Percentiles rank a stretch among this genome's conserved stretches.
phyloP scores from a whole-genome alignment of 2,329 filamentous ascomycete species.

The Thielaviopsis populi region DNA sequence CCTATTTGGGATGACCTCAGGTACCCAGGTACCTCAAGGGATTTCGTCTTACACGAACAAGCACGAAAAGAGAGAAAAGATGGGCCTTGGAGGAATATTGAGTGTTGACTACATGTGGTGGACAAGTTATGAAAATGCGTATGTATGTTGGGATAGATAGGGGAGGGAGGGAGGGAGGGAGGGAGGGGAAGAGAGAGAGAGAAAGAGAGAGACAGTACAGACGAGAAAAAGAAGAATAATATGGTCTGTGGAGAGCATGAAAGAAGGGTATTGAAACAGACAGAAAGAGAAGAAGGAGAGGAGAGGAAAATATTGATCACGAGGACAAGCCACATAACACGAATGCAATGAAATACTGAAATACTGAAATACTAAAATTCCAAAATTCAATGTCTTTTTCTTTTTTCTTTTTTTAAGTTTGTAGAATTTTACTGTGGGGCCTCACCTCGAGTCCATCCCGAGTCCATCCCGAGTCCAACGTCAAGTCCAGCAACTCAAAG shows the following conservation, averaged over 20 bases:
- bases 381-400: no score
- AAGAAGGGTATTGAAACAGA: neutral
- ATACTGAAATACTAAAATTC: no score
- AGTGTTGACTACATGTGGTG: neutral
- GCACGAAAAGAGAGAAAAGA: neutral
- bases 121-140: neutral
- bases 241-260: neutral
- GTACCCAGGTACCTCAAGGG: neutral
- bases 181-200: neutral
- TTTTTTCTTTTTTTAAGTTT: no score
- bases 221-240: no score
- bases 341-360: no score
- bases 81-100: neutral
- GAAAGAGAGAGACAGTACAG: neutral
- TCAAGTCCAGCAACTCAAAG: neutral
- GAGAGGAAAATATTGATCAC: neutral
- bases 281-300: neutral
- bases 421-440: no score
- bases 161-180: neutral
- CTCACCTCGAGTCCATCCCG: no score
- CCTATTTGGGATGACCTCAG: neutral
- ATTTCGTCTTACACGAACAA: slow-evolving; percentile 3
- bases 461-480: neutral
- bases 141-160: no score
- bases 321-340: slow-evolving; percentile 1